A percentile compares a stretch with the other conserved stretches of the same genome.
Evolutionary conservation across 805 yeast species (phyloP).

Genomic region (Saccharomycopsis fodiens): DNA sequence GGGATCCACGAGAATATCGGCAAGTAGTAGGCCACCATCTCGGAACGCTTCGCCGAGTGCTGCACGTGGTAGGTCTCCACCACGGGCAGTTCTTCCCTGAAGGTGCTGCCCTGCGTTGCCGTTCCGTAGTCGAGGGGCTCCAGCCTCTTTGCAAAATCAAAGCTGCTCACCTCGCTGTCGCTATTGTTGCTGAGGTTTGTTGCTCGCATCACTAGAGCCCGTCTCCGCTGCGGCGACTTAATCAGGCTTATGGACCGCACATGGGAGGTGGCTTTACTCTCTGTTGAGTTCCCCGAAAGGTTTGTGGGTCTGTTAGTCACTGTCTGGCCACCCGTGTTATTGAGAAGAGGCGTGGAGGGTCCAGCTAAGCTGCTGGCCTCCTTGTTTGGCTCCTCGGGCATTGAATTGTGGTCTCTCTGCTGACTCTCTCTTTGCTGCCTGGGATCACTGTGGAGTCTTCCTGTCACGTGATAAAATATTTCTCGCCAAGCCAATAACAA

Average conservation of each 20-base stretch:
- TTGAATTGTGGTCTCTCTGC: too few species aligned
- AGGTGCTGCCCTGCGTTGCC: not conserved
- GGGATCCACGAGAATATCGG: constrained; percentile 67
- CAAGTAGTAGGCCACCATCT: constrained; percentile 49
- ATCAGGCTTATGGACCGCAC: constrained; percentile 4
- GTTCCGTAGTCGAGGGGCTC: not conserved
- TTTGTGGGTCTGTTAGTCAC: too few species aligned
- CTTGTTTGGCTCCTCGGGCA: too few species aligned
- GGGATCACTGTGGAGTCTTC: too few species aligned
- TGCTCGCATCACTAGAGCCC: not conserved
- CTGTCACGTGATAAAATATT: too few species aligned
- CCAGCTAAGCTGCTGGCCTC: too few species aligned
- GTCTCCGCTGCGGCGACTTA: constrained; percentile 2
- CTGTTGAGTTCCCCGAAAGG: not conserved
- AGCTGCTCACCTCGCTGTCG: not conserved
- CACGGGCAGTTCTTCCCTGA: not conserved
- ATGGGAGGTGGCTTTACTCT: not conserved
- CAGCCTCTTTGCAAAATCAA: not conserved
- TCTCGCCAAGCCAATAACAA: too few species aligned
- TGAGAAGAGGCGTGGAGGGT: too few species aligned
- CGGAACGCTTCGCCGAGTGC: constrained; percentile 19
- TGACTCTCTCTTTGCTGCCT: too few species aligned
- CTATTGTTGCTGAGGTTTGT: not conserved
- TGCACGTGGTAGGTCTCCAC: not conserved
- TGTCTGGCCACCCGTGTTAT: too few species aligned